Conservation (phyloP, 139 green algal species). For the Coccomyxa sp. region DNA sequence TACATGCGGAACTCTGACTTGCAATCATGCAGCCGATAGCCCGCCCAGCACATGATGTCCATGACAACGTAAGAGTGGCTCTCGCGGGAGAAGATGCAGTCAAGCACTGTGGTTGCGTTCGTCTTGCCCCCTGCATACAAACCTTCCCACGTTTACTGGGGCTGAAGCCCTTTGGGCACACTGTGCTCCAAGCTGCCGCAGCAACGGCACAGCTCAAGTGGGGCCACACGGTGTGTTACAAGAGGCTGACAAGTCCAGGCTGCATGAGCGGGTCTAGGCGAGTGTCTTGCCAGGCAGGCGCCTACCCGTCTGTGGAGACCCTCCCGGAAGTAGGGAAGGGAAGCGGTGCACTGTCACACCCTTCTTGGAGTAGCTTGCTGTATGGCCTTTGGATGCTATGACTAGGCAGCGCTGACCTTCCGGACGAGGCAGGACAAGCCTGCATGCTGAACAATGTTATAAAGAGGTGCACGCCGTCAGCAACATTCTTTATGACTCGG, state of each 20-base stretch:
- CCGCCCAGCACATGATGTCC: conserved; percentile 88
- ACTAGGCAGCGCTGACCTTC: conserved; percentile 85
- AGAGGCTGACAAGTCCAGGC: too few species aligned
- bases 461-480: background rate
- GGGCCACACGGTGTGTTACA: too few species aligned
- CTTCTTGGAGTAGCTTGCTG: conserved; percentile 36
- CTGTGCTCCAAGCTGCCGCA: too few species aligned
- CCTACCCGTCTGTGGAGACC: conserved; percentile 12
- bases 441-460: conserved; percentile 17
- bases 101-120: conserved; percentile 70
- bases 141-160: too few species aligned
- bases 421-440: conserved; percentile 76
- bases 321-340: conserved; percentile 53
- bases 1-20: conserved; percentile 79
- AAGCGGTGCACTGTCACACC: conserved; percentile 58
- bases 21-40: conserved; percentile 77
- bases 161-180: too few species aligned
- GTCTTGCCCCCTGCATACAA: too few species aligned
- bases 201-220: too few species aligned
- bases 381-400: conserved; percentile 45
- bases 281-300: background rate
- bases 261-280: background rate
- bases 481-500: too few species aligned
- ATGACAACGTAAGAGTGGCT: conserved; percentile 36
- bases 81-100: conserved; percentile 75